A percentile compares a stretch with the other conserved stretches of the same genome.
These are phyloP conservation scores for Cercospora janseana DNA, from an alignment of 2,329 filamentous ascomycete genomes.

Conservation along the genomic window DNA sequence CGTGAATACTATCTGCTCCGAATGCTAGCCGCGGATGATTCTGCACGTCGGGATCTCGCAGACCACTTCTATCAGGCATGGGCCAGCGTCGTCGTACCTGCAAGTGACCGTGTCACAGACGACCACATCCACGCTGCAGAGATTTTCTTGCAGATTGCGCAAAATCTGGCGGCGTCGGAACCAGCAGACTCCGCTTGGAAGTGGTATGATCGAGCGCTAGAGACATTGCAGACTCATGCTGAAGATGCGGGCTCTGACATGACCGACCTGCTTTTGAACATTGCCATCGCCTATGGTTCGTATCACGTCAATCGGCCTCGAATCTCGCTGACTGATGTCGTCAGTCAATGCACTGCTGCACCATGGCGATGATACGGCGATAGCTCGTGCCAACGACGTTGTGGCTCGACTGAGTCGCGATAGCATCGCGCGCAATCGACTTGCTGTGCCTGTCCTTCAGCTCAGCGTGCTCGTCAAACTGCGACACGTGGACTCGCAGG, in stretches of 20 bases:
- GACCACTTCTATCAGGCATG: constrained; percentile 65
- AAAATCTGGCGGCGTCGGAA: constrained; percentile 46
- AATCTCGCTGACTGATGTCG: background rate
- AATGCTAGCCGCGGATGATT: constrained; percentile 71
- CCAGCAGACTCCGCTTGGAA: constrained; percentile 57
- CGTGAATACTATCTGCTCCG: constrained; percentile 66
- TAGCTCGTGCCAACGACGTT: constrained; percentile 56
- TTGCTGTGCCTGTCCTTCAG: constrained; percentile 65
- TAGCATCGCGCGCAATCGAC: constrained; percentile 56
- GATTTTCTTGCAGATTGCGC: constrained; percentile 69
- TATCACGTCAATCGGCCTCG: constrained; percentile 8
- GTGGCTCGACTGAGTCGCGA: constrained; percentile 63
- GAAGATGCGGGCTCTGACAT: constrained; percentile 59
- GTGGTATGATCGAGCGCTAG: constrained; percentile 71
- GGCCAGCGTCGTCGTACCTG: constrained; percentile 51
- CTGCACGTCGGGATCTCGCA: constrained; percentile 69
- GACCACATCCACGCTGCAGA: constrained; percentile 63
- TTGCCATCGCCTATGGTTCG: constrained; percentile 58
- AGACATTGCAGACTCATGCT: constrained; percentile 55
- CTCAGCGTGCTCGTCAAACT: constrained; percentile 63
- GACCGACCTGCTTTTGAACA: constrained; percentile 62
- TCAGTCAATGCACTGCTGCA: constrained; percentile 31
- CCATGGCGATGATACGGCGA: constrained; percentile 45
- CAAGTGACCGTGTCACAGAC: constrained; percentile 45
- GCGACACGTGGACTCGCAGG: constrained; percentile 37